Percentiles rank a stretch among this genome's conserved stretches.
These are phyloP conservation scores for Arthrobotrys sphaeroides DNA, from an alignment of 2,329 filamentous ascomycete species.

Conservation along the genomic window DNA sequence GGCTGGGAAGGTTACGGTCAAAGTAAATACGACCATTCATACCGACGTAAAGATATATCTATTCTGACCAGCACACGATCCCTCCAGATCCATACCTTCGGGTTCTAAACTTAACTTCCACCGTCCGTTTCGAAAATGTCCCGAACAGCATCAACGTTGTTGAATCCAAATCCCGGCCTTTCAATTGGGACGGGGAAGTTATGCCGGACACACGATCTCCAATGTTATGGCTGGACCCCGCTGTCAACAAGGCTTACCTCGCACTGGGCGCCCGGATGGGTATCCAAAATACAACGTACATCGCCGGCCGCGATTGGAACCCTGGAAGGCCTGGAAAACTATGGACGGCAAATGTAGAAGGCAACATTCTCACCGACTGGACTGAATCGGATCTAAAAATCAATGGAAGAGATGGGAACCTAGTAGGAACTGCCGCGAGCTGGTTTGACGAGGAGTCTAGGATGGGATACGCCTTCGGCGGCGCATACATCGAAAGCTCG, in stretches of 20 bases:
- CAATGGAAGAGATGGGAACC: slow-evolving; percentile 14
- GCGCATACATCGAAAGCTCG: slow-evolving; percentile 19
- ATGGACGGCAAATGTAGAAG: slow-evolving; percentile 35
- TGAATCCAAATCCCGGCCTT: slow-evolving; percentile 3
- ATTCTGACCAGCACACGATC: background rate
- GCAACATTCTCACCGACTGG: slow-evolving; percentile 39
- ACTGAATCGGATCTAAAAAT: slow-evolving; percentile 22
- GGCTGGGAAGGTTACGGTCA: slow-evolving; percentile 30
- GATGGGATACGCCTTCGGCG: slow-evolving; percentile 35
- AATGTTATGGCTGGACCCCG: slow-evolving; percentile 41
- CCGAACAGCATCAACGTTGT: slow-evolving; percentile 11
- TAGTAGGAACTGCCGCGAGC: slow-evolving; percentile 24
- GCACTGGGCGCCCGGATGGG: slow-evolving; percentile 29
- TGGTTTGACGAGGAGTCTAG: slow-evolving; percentile 41
- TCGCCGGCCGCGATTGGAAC: slow-evolving; percentile 27
- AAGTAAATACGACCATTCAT: slow-evolving; percentile 17
- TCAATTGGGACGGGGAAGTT: slow-evolving; percentile 6
- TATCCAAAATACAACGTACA: slow-evolving; percentile 32
- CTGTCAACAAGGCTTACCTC: slow-evolving; percentile 38
- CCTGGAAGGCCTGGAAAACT: slow-evolving; percentile 30
- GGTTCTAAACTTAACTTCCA: slow-evolving; percentile 36
- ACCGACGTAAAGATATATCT: background rate
- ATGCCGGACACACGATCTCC: slow-evolving; percentile 38
- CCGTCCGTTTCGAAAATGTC: slow-evolving; percentile 27
- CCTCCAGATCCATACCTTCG: slow-evolving; percentile 43